Evolutionary conservation across 345 rosid genomes (phyloP), one percentile per base, ranked within the genome.

Genomic region (Eucalyptus brandiana): DNA sequence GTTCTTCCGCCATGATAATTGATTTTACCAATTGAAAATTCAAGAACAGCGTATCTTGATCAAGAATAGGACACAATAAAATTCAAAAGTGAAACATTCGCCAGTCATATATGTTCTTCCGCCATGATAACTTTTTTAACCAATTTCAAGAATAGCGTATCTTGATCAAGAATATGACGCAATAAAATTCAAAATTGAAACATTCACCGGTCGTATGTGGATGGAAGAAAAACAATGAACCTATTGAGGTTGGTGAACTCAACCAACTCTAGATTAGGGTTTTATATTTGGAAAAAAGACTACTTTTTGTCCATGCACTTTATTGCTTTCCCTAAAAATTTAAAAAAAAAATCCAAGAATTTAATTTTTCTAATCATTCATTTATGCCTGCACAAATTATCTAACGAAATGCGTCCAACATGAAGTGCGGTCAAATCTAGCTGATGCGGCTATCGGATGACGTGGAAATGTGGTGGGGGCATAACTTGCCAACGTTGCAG

Each of bases 101-200:
- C 18, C 72, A 30, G 0, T 30, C 0, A 5, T 62, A 24, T 24
- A 26, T 56, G 10, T 18, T 53, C 40, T 67, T 67, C 11, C 2
- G 6, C 76, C 76, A 8, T 67, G 40, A n/a, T n/a, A 67, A 16
- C 3, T n/a, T 2, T 15, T 34, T 15, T 16, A n/a, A n/a, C 18
- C 76, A n/a, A 67, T 67, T 67, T n/a, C 40, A 17, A 65, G 76
- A 67, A 32, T 34, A 67, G 6, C 12, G 0, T n/a, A 16, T 32
- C 11, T 67, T 67, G 40, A n/a, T 67, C 40, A 67, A 67, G 21
- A 16, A 67, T n/a, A 15, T 30, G n/a, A 65, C 2, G 0, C 19
- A 2, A 65, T 65, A 34, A 65, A 65, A 65, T n/a, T 65, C 40
- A 15, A 65, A 65, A n/a, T 65, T 15, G 19, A n/a, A 65, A 15